These are phyloP conservation scores for Penicillium verhagenii DNA, from an alignment of 495 filamentous ascomycete species.

Conservation along the genomic window DNA sequence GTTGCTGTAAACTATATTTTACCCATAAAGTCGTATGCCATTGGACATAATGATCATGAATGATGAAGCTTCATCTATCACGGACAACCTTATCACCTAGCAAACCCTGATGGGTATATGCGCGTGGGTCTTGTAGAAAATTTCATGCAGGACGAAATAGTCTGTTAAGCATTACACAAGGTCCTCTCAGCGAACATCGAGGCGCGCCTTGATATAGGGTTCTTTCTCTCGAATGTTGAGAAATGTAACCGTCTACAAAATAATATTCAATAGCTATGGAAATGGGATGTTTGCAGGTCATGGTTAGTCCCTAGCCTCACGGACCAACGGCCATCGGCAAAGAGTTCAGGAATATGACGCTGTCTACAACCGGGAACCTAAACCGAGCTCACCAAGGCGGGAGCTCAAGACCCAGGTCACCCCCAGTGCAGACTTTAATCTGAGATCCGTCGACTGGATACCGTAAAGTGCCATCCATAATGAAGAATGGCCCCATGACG, in stretches of 20 bases:
- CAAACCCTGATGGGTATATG: not conserved
- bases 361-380: conserved; percentile 55
- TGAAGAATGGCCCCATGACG: conserved; percentile 75
- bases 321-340: conserved; percentile 77
- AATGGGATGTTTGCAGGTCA: conserved; percentile 66
- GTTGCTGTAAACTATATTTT: conserved; percentile 57
- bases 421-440: conserved; percentile 57
- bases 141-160: not conserved
- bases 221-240: no score
- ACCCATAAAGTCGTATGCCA: conserved; percentile 7
- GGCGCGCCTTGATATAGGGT: not conserved
- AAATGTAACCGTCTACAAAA: no score
- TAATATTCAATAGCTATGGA: not conserved
- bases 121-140: not conserved
- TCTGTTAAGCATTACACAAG: not conserved
- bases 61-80: conserved; percentile 8
- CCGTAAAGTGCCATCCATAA: conserved; percentile 66
- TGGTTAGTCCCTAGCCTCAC: conserved; percentile 86
- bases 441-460: conserved; percentile 94
- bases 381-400: conserved; percentile 69
- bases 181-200: not conserved
- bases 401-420: conserved; percentile 63
- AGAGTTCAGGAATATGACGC: conserved; percentile 86
- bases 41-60: conserved; percentile 29
- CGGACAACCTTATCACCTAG: not conserved